Evolutionary conservation across 441 rosid species (phyloP).

Genomic region (Sinapis alba): DNA sequence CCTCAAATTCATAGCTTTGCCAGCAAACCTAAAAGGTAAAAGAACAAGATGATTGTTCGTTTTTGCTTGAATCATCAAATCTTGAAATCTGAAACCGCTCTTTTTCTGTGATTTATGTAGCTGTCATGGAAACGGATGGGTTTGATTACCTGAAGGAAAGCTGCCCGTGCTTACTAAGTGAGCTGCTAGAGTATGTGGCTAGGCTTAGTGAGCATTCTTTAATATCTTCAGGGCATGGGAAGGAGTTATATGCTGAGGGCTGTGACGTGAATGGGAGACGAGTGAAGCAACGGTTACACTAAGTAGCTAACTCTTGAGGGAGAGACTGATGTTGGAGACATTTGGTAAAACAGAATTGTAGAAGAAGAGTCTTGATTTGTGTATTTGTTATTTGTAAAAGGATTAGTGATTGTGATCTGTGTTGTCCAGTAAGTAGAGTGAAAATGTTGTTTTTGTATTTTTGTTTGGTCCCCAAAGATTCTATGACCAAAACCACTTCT

Average conservation of each 20-base stretch:
- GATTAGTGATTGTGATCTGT: constrained; percentile 33
- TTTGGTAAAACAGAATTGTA: no score
- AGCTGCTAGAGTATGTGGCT: constrained; percentile 68
- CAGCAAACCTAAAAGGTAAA: constrained; percentile 68
- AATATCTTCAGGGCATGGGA: constrained; percentile 53
- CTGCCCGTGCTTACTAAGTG: constrained; percentile 63
- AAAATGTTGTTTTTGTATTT: neutral
- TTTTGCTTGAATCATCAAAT: neutral
- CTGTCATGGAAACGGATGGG: constrained; percentile 72
- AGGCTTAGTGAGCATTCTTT: constrained; percentile 61
- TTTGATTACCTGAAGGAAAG: constrained; percentile 77
- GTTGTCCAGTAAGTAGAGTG: constrained; percentile 33
- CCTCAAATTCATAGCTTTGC: constrained; percentile 80
- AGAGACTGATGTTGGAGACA: constrained; percentile 8
- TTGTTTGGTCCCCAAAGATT: neutral
- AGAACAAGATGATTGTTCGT: neutral
- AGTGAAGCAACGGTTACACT: constrained; percentile 87
- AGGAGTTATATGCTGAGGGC: constrained; percentile 69
- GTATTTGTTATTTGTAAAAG: constrained; percentile 21
- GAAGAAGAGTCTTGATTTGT: constrained; percentile 37
- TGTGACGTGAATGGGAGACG: constrained; percentile 82
- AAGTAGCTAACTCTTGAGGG: constrained; percentile 19
- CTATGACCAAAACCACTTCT: constrained; percentile 17
- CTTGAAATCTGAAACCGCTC: constrained; percentile 4
- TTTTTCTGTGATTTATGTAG: constrained; percentile 35